A percentile compares a stretch with the other conserved stretches of the same genome.
phyloP scores from a whole-genome alignment of 352 stramenopile genomes.

The Hyaloperonospora brassicae region DNA sequence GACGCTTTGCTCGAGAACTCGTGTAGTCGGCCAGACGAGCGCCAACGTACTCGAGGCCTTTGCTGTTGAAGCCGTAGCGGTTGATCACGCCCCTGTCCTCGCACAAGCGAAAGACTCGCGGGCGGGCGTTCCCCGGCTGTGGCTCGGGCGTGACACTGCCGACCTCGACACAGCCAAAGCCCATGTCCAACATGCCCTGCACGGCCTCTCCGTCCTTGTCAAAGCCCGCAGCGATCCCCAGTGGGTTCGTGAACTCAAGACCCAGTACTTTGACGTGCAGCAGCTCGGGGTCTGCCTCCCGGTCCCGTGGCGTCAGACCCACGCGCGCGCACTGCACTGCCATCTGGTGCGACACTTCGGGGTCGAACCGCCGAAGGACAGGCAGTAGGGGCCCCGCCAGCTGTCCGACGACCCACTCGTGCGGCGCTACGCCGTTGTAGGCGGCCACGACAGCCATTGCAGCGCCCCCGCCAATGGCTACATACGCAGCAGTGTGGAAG shows the following conservation, averaged over 20 bases:
- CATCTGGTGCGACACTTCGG: conserved; percentile 80
- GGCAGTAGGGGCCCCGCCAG: conserved; percentile 75
- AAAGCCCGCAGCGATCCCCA: conserved; percentile 96
- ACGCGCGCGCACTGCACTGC: conserved; percentile 73
- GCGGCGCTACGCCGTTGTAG: conserved; percentile 58
- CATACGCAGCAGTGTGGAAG: conserved; percentile 24
- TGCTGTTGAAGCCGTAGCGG: conserved; percentile 97
- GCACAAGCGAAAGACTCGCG: conserved; percentile 92
- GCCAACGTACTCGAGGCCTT: conserved; percentile 81
- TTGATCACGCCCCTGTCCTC: conserved; percentile 97
- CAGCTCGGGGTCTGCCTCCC: conserved; percentile 38
- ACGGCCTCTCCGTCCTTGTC: conserved; percentile 95
- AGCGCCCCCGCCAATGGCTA: conserved; percentile 41
- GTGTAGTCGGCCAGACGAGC: conserved; percentile 59
- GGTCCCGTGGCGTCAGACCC: conserved; percentile 64
- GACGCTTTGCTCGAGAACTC: conserved; percentile 22
- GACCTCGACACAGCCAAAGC: conserved; percentile 95
- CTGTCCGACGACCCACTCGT: conserved; percentile 68
- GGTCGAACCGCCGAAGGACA: conserved; percentile 68
- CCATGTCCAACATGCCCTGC: conserved; percentile 88
- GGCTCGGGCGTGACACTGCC: conserved; percentile 91
- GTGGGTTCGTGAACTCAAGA: conserved; percentile 83
- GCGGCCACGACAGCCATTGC: conserved; percentile 48
- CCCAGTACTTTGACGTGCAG: conserved; percentile 52
- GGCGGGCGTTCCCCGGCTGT: conserved; percentile 91